These are phyloP conservation scores for Neurospora sp. DNA, from an alignment of 495 filamentous ascomycete species.

Conservation along the genomic window DNA sequence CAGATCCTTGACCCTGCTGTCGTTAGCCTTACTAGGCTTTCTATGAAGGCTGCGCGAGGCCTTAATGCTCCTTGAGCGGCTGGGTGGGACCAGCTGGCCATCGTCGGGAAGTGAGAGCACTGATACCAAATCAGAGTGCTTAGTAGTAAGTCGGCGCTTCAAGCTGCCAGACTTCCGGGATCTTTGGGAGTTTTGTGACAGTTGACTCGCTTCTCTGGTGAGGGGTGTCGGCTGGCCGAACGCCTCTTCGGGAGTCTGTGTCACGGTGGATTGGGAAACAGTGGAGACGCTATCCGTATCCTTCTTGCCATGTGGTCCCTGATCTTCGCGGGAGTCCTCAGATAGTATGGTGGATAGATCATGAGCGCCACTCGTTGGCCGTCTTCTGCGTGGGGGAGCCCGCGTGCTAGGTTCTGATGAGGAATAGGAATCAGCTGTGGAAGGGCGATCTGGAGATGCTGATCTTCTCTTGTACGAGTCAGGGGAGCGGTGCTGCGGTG, in stretches of 20 bases:
- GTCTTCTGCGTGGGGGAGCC: conserved; percentile 31
- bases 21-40: conserved; percentile 51
- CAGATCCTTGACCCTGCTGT: conserved; percentile 60
- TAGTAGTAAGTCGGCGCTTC: conserved; percentile 77
- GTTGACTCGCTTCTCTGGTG: conserved; percentile 28
- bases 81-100: conserved; percentile 33
- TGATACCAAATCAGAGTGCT: conserved; percentile 87
- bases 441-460: conserved; percentile 22
- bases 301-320: conserved; percentile 16
- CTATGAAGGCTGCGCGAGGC: conserved; percentile 66
- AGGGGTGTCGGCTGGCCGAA: conserved; percentile 29
- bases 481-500: conserved; percentile 17
- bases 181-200: not conserved
- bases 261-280: conserved; percentile 40
- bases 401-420: conserved; percentile 17
- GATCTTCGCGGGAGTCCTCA: conserved; percentile 42
- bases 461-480: conserved; percentile 15
- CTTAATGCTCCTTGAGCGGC: conserved; percentile 47
- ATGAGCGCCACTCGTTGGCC: conserved; percentile 54
- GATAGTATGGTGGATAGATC: conserved; percentile 67
- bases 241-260: conserved; percentile 28
- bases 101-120: conserved; percentile 71
- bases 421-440: conserved; percentile 23
- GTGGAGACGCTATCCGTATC: conserved; percentile 32
- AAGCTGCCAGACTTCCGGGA: conserved; percentile 30